Conservation (phyloP, 169 alveolate species). For the Eimeria maxima region DNA sequence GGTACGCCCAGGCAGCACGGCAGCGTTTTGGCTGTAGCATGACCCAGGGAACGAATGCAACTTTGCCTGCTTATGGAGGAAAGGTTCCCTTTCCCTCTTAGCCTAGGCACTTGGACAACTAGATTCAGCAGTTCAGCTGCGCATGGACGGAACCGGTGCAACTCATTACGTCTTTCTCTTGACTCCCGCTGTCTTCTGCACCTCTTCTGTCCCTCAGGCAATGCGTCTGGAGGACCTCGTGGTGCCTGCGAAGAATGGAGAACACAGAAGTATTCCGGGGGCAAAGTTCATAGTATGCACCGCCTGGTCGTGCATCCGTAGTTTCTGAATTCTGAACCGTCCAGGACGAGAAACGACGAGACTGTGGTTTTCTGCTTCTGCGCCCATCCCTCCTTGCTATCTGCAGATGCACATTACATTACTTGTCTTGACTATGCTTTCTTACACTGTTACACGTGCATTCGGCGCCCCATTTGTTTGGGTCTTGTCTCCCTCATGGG, state of each 20-base stretch:
- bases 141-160: not conserved
- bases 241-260: constrained; percentile 58
- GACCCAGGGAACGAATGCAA: not conserved
- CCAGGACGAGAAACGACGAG: not conserved
- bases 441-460: too few species aligned
- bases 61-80: not conserved
- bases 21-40: not conserved
- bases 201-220: not conserved
- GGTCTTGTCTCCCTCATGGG: not conserved
- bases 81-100: not conserved
- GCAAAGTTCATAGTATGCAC: constrained; percentile 56
- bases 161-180: not conserved
- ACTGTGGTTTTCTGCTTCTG: not conserved
- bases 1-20: constrained; percentile 11
- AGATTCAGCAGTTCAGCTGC: not conserved
- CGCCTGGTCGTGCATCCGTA: not conserved
- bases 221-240: constrained; percentile 52
- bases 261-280: constrained; percentile 52
- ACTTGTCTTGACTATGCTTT: not conserved
- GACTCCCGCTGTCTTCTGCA: not conserved
- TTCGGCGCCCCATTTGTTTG: not conserved
- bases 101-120: not conserved
- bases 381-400: not conserved
- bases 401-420: not conserved
- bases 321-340: not conserved